Evolutionary conservation across 768 basidiomycete species (phyloP), one percentile per base, ranked within the genome.

Genomic region (Cystobasidium tubakii): DNA sequence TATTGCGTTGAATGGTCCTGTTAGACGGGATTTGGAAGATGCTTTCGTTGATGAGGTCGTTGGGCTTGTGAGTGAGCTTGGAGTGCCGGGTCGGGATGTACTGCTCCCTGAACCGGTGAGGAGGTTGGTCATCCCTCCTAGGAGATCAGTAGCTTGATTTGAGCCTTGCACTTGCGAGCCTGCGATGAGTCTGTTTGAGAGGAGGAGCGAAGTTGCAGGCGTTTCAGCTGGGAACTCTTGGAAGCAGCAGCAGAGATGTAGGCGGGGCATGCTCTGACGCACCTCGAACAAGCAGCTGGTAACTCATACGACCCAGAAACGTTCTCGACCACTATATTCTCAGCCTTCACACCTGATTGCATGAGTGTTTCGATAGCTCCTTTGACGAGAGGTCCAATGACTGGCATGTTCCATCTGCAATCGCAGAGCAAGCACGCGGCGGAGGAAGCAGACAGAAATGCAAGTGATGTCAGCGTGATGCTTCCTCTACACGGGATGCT

Each of bases 241-340:
- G n/a, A n/a, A n/a, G n/a, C n/a, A n/a, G n/a, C n/a, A n/a, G n/a
- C n/a, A n/a, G n/a, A n/a, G n/a, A n/a, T n/a, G n/a, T n/a, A n/a
- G n/a, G n/a, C n/a, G n/a, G n/a, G n/a, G n/a, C n/a, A n/a, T n/a
- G n/a, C n/a, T n/a, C n/a, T n/a, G 50, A 23, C 87, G 79, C 81
- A 96, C 95, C 87, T 88, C 77, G 89, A 87, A 79, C 88, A 89
- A 17, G 93, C 84, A 84, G 87, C 80, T 1, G 96, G 96, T 23
- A 99, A 85, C 84, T 99, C 96, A 81, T 88, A 99, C 82, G 90
- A 91, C 10, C 96, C 96, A 0, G 95, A 93, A 0, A 99, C 92
- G 42, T 88, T 89, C 83, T 94, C 89, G 54, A 94, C 83, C 64
- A 92, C 85, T 79, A 99, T 97, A 79, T 97, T 94, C 80, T 85